Conservation (phyloP, 768 basidiomycete genomes). For the Phallus indusiatus region DNA sequence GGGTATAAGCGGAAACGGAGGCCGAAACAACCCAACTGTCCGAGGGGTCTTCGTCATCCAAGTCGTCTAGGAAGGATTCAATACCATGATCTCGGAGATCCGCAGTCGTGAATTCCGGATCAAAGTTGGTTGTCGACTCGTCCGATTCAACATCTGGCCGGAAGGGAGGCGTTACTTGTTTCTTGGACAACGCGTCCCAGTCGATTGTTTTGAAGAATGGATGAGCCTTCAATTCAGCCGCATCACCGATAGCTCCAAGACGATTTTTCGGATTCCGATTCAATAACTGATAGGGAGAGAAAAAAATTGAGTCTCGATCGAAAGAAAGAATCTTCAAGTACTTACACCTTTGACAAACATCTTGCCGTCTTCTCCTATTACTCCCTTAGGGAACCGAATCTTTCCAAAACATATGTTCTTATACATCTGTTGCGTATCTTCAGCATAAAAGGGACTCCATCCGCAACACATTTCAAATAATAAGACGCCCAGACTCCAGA, state of each 20-base stretch:
- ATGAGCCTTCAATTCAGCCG: constrained; percentile 92
- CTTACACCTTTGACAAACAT: constrained; percentile 97
- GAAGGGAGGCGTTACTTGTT: constrained; percentile 94
- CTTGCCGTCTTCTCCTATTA: constrained; percentile 96
- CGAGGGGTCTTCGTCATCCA: constrained; percentile 29
- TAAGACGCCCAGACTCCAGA: constrained; percentile 93
- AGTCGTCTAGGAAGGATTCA: constrained; percentile 25
- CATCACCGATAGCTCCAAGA: constrained; percentile 82
- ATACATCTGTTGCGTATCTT: constrained; percentile 99
- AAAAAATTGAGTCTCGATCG: constrained; percentile 9
- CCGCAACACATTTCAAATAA: constrained; percentile 99
- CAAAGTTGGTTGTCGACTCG: constrained; percentile 96
- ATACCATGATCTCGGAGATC: constrained; percentile 66
- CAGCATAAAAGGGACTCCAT: constrained; percentile 99
- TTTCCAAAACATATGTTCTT: constrained; percentile 98
- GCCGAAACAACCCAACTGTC: constrained; percentile 19
- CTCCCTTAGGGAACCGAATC: constrained; percentile 94
- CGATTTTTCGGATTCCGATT: constrained; percentile 99
- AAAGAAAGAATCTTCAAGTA: constrained; percentile 16
- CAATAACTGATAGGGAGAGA: constrained; percentile 52
- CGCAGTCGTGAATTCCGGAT: constrained; percentile 94
- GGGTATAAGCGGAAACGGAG: constrained; percentile 40
- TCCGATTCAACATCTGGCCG: constrained; percentile 97
- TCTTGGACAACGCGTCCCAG: constrained; percentile 78
- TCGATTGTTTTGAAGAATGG: constrained; percentile 89